These are phyloP conservation scores for Microstegium vimineum DNA, from an alignment of 176 grass and related monocot genomes.

Conservation along the genomic window DNA sequence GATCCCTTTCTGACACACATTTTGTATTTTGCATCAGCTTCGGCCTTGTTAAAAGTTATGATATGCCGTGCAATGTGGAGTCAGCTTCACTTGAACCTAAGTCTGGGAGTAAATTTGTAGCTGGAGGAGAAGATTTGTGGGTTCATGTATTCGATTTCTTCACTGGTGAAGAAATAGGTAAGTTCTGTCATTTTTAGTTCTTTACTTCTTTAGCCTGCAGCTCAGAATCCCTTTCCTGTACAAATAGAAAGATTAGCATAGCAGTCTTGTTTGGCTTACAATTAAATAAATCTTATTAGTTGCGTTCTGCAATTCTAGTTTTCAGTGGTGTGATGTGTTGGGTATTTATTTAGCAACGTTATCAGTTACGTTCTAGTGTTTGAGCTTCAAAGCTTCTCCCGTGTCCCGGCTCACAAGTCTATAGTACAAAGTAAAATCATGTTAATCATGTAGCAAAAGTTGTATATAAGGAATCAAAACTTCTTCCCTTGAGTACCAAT, in stretches of 20 bases:
- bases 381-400: neutral
- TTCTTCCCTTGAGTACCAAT: neutral
- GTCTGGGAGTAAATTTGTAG: conserved; percentile 74
- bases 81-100: conserved; percentile 96
- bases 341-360: neutral
- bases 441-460: neutral
- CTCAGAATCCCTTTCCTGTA: neutral
- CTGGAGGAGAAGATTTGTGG: conserved; percentile 99
- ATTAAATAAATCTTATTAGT: neutral
- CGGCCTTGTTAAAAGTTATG: conserved; percentile 94
- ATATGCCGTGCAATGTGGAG: conserved; percentile 89
- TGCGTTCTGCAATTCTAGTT: neutral
- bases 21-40: conserved; percentile 57
- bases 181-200: conserved; percentile 2
- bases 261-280: neutral
- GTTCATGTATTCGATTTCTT: conserved; percentile 89
- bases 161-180: conserved; percentile 96
- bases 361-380: neutral
- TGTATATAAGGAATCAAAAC: neutral
- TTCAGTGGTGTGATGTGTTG: neutral
- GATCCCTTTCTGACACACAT: neutral
- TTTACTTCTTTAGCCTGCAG: neutral
- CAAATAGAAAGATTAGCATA: neutral
- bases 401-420: neutral
- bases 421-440: neutral